These are phyloP conservation scores for Stachybotrys echinatus DNA, from an alignment of 2,329 filamentous ascomycete species.

Conservation along the genomic window DNA sequence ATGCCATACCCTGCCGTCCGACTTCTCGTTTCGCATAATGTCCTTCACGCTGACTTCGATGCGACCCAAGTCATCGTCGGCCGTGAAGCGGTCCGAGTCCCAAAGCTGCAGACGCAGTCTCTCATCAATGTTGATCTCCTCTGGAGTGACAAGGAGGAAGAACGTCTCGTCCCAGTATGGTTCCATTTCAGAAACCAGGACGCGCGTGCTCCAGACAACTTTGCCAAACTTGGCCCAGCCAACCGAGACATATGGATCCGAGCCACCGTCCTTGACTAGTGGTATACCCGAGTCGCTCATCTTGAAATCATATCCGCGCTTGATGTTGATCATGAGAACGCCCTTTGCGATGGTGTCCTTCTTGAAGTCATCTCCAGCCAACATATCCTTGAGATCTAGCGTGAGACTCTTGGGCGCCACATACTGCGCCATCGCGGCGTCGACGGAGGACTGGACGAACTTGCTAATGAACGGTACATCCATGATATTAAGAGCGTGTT, in stretches of 20 bases:
- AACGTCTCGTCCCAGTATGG: slow-evolving; percentile 68
- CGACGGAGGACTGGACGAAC: slow-evolving; percentile 69
- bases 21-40: slow-evolving; percentile 54
- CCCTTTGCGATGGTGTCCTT: slow-evolving; percentile 64
- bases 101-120: slow-evolving; percentile 65
- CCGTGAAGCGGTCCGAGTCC: slow-evolving; percentile 69
- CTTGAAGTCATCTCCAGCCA: slow-evolving; percentile 73
- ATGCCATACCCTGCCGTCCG: slow-evolving; percentile 56
- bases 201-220: slow-evolving; percentile 56
- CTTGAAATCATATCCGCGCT: slow-evolving; percentile 65
- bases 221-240: slow-evolving; percentile 74
- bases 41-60: slow-evolving; percentile 64
- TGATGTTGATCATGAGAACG: slow-evolving; percentile 61
- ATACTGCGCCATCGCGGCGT: slow-evolving; percentile 69
- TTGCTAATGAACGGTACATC: slow-evolving; percentile 69
- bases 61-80: slow-evolving; percentile 69
- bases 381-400: slow-evolving; percentile 70
- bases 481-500: slow-evolving; percentile 67
- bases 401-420: slow-evolving; percentile 73
- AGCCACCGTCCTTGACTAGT: slow-evolving; percentile 52
- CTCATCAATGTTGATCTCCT: slow-evolving; percentile 69
- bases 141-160: slow-evolving; percentile 62
- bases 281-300: slow-evolving; percentile 62
- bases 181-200: slow-evolving; percentile 60
- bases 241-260: slow-evolving; percentile 67